phyloP scores from a whole-genome alignment of 2,329 filamentous ascomycete genomes.

The Cercospora brassicicola region DNA sequence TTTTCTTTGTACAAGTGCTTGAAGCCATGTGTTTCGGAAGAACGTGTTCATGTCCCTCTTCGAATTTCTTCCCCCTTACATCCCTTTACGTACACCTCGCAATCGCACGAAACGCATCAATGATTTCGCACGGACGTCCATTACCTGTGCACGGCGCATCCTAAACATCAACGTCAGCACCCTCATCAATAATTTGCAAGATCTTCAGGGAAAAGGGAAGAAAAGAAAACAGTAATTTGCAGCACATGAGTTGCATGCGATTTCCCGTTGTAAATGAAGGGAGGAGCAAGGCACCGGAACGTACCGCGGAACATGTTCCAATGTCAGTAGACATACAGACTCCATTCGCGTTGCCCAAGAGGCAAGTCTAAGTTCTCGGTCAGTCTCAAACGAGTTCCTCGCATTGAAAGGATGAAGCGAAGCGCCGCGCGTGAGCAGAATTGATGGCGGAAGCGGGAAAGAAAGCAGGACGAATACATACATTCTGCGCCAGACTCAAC shows the following conservation, averaged over 20 bases:
- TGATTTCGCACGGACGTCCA: background rate
- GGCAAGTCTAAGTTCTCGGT: background rate
- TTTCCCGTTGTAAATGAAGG: too few species aligned
- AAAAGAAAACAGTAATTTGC: too few species aligned
- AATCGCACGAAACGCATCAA: background rate
- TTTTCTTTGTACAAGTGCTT: too few species aligned
- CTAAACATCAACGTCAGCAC: background rate
- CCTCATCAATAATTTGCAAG: background rate
- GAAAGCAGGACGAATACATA: background rate
- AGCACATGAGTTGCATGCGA: too few species aligned
- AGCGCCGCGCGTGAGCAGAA: background rate
- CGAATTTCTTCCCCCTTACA: too few species aligned
- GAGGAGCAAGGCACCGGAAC: too few species aligned
- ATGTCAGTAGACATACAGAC: background rate
- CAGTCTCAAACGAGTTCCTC: background rate
- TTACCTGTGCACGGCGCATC: background rate
- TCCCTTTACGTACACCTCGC: background rate
- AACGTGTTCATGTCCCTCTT: too few species aligned
- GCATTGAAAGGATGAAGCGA: too few species aligned
- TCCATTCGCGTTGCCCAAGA: background rate
- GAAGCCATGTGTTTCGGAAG: too few species aligned
- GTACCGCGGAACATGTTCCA: background rate
- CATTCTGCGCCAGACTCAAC: background rate
- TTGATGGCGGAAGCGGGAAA: background rate
- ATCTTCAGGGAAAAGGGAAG: too few species aligned